These are phyloP conservation scores for Penicillium glabrum DNA, from an alignment of 2,329 filamentous ascomycete species.

Conservation along the genomic window DNA sequence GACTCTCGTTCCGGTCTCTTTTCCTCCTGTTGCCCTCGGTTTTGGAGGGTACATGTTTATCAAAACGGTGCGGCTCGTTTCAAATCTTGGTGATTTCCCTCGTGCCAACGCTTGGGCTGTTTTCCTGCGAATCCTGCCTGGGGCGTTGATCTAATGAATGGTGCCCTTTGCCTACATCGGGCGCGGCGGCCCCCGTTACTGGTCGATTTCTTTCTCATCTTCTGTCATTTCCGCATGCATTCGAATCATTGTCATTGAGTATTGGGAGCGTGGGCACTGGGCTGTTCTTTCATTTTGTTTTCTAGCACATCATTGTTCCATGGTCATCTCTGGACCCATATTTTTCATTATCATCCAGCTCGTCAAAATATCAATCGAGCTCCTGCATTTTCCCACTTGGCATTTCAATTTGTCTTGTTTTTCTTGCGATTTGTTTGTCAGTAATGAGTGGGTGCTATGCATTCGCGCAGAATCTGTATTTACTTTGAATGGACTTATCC, in stretches of 20 bases:
- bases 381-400: constrained; percentile 9
- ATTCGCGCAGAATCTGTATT: background rate
- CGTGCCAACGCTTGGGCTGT: constrained; percentile 2
- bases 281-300: constrained; percentile 25
- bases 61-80: constrained; percentile 17
- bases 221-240: constrained; percentile 26
- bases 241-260: constrained; percentile 29
- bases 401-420: background rate
- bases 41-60: background rate
- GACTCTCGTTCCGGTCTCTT: constrained; percentile 11
- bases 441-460: background rate
- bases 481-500: background rate
- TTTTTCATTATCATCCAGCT: constrained; percentile 16
- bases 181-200: constrained; percentile 10
- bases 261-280: constrained; percentile 29
- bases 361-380: constrained; percentile 17
- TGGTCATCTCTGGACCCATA: constrained; percentile 27
- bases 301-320: constrained; percentile 28
- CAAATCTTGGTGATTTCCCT: constrained; percentile 8
- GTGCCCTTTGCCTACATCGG: constrained; percentile 9
- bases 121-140: constrained; percentile 1
- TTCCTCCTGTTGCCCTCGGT: constrained; percentile 1
- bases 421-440: constrained; percentile 12
- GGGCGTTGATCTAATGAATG: constrained; percentile 24
- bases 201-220: constrained; percentile 16